Evolutionary conservation across 331 rosid genomes (phyloP), one percentile per base, ranked within the genome.

Genomic region (Saraca asoca): DNA sequence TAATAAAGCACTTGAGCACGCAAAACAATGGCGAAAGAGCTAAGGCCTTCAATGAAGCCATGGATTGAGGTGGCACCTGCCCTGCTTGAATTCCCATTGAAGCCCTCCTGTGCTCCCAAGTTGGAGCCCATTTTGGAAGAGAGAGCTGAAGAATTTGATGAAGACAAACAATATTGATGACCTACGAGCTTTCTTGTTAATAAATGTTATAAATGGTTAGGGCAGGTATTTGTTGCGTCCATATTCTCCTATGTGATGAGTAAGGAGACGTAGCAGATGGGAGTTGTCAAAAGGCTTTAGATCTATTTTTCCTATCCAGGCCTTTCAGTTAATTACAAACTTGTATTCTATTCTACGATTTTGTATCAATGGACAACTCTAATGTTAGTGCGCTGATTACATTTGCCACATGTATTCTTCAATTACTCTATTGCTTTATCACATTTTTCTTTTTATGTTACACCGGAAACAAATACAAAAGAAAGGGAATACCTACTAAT

Each of bases 31-130:
- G 80, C 75, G 0, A 62, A 34, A 45, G 80, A 78, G 54, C 14
- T 43, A 0, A 66, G 68, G 62, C 67, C 18, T 11, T 13, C 14
- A 51, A 74, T 63, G 85, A 79, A 46, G 69, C 78, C 85, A 0
- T 80, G 84, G 88, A 64, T 78, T 2, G 86, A 83, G 73, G 85
- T 85, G 39, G 88, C 78, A 16, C 91, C 88, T 58, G 43, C 75
- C 18, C 74, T 75, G 51, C 58, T 80, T 37, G 85, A 80, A 43
- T 70, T 51, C 60, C 80, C 76, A 14, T 10, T 42, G 81, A 86
- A 58, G 63, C 71, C 66, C 57, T 78, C 81, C 5, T 63, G 7
- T 0, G 12, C 63, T 49, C 91, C 86, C 7, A 70, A 62, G 13
- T 41, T 86, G 43, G 88, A 78, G 78, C 75, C 83, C 18, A 83